A percentile compares a stretch with the other conserved stretches of the same genome.
phyloP scores from a whole-genome alignment of 768 basidiomycete species.

The Pleurotus platypus region DNA sequence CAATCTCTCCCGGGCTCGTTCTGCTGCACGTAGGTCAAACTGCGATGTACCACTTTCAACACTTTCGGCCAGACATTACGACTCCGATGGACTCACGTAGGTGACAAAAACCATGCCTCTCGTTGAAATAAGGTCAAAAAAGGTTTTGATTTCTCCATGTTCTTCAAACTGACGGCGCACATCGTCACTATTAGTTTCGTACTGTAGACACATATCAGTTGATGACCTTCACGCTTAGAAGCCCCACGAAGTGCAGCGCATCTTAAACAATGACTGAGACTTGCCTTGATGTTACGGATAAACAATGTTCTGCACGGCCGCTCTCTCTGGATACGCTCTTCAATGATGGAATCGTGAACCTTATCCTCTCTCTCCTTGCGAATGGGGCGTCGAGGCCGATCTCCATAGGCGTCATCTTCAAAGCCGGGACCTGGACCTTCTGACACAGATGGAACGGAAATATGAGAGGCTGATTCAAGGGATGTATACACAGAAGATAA shows the following conservation, averaged over 20 bases:
- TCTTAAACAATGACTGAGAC: constrained; percentile 26
- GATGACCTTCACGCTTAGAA: neutral
- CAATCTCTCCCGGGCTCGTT: constrained; percentile 84
- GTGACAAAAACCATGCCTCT: constrained; percentile 99
- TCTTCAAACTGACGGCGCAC: constrained; percentile 86
- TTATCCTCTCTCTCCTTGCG: constrained; percentile 86
- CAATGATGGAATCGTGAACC: constrained; percentile 87
- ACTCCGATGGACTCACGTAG: constrained; percentile 64
- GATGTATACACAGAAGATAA: constrained; percentile 13
- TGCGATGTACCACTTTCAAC: constrained; percentile 23
- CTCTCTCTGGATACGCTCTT: constrained; percentile 91
- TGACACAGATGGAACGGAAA: constrained; percentile 51
- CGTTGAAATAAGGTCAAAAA: constrained; percentile 91
- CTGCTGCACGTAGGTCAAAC: constrained; percentile 92
- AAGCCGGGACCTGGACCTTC: constrained; percentile 58
- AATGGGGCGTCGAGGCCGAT: constrained; percentile 41
- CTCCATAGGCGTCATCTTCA: constrained; percentile 43
- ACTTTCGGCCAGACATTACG: neutral
- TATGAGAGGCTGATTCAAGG: constrained; percentile 44
- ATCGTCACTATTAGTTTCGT: constrained; percentile 84
- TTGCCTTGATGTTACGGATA: constrained; percentile 97
- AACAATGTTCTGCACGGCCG: constrained; percentile 94
- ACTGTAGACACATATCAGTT: constrained; percentile 40
- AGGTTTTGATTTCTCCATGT: constrained; percentile 94
- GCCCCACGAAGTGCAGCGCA: constrained; percentile 1